A percentile compares a stretch with the other conserved stretches of the same genome.
Evolutionary conservation across 352 stramenopile species (phyloP).

Genomic region (Peronospora farinosa): DNA sequence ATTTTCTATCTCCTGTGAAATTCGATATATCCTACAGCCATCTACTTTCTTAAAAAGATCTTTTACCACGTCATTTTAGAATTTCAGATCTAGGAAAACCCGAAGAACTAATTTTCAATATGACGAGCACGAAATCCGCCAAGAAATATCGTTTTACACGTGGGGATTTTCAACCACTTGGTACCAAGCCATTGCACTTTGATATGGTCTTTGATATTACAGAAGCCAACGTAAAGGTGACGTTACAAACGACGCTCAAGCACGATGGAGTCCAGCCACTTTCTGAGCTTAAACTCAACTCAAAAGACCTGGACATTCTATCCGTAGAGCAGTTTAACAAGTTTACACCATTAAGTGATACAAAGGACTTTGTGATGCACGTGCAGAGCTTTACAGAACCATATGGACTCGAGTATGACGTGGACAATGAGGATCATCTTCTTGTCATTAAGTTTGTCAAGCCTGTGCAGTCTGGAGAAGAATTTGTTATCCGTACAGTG

Average conservation of each 20-base stretch:
- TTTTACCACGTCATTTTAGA: too few relatives aligned
- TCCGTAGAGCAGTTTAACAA: conserved; percentile 45
- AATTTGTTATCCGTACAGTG: conserved; percentile 67
- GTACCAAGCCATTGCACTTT: conserved; percentile 66
- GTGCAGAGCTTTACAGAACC: conserved; percentile 46
- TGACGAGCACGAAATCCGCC: conserved; percentile 1
- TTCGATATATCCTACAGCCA: too few relatives aligned
- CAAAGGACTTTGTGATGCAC: conserved; percentile 52
- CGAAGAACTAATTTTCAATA: not conserved
- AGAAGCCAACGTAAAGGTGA: conserved; percentile 52
- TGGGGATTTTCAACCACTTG: conserved; percentile 54
- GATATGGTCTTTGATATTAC: conserved; percentile 81
- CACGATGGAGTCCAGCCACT: conserved; percentile 38
- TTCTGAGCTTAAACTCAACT: conserved; percentile 60
- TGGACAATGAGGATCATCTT: conserved; percentile 67
- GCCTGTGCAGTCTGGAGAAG: conserved; percentile 46
- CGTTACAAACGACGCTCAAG: conserved; percentile 62
- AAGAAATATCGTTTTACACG: conserved; percentile 77
- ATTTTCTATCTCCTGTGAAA: too few relatives aligned
- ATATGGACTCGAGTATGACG: conserved; percentile 37
- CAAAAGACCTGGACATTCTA: conserved; percentile 64
- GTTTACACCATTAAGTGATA: conserved; percentile 38
- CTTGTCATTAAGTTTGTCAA: conserved; percentile 53
- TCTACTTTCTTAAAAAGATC: not conserved
- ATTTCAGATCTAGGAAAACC: not conserved